Conservation (phyloP, 2,329 filamentous ascomycete genomes). For the Xylaria hypoxylon region DNA sequence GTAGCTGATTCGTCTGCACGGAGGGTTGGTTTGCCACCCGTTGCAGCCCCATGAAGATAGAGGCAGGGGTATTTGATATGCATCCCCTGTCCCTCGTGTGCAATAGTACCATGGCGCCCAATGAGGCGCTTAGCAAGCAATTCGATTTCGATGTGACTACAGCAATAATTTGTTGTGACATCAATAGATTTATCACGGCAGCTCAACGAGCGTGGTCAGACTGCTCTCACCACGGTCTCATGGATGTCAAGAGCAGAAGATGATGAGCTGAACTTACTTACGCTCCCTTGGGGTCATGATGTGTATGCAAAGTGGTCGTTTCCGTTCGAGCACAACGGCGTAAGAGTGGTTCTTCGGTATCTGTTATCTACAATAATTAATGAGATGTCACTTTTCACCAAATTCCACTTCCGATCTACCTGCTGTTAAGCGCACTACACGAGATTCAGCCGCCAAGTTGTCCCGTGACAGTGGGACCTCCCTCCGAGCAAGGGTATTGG, state of each 20-base stretch:
- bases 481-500: constrained; percentile 17
- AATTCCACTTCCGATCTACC: constrained; percentile 4
- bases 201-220: constrained; percentile 19
- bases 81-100: constrained; percentile 37
- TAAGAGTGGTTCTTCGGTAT: constrained; percentile 5
- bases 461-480: constrained; percentile 32
- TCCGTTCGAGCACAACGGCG: constrained; percentile 13
- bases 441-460: constrained; percentile 37
- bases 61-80: constrained; percentile 36
- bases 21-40: constrained; percentile 31
- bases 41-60: constrained; percentile 32
- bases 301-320: constrained; percentile 1
- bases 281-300: constrained; percentile 5
- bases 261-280: constrained; percentile 33
- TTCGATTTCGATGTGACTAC: constrained; percentile 28
- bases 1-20: constrained; percentile 38
- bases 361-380: constrained; percentile 17
- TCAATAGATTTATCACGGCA: constrained; percentile 23
- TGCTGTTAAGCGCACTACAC: constrained; percentile 9
- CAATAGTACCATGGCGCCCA: constrained; percentile 43
- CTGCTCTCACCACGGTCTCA: constrained; percentile 28
- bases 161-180: constrained; percentile 9
- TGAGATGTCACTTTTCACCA: constrained; percentile 24
- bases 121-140: constrained; percentile 38
- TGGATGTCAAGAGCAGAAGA: constrained; percentile 18